Base-by-base conservation (phyloP, 1,139 yeast species). In the Eremothecium gossypii region DNA sequence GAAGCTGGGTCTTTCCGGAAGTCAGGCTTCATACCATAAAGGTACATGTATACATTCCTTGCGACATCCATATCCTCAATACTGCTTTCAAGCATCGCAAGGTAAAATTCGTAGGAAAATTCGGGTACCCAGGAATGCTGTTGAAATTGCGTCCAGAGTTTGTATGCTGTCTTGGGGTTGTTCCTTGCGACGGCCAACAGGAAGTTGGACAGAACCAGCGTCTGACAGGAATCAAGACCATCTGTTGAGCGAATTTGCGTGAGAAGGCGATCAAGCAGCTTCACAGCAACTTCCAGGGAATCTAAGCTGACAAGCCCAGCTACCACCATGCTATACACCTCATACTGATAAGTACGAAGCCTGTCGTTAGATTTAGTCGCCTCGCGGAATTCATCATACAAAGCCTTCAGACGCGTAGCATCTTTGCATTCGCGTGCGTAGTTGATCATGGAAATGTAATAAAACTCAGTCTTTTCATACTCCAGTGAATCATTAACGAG, bases 261-360 rank as follows among this genome's bases (percentile, higher is more conserved):
- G 39, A 66, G 49, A 4, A 65, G 48, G 42, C 55, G 58, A 43
- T 80, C 83, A 52, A 82, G 63, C 43, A 79, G 70, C 48, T 71
- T 68, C 0, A 80, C 70, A 1, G 86, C 79, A 30, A 70, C 52
- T 4, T 67, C 64, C 33, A 69, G 50, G 49, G 77, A 74, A 36
- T 70, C 71, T 37, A 74, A 73, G 45, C 65, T 63, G 7, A 77
- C 67, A 43, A 80, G 64, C 1, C 79, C 67, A 34, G 76, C 68
- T 30, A 80, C 66, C 46, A 78, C 58, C 36, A 67, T 59, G 1
- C 75, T 61, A 55, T 79, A 79, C 31, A 79, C 68, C 30, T 60
- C 57, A 51, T 67, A 73, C 50, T 76, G 78, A 43, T 64, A 54
- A 12, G 57, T 46, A 11, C 49, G 42, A 30, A 60, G 37, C 1